A percentile compares a stretch with the other conserved stretches of the same genome.
These are phyloP conservation scores for Imleria badia DNA, from an alignment of 768 basidiomycete genomes.

Conservation along the genomic window DNA sequence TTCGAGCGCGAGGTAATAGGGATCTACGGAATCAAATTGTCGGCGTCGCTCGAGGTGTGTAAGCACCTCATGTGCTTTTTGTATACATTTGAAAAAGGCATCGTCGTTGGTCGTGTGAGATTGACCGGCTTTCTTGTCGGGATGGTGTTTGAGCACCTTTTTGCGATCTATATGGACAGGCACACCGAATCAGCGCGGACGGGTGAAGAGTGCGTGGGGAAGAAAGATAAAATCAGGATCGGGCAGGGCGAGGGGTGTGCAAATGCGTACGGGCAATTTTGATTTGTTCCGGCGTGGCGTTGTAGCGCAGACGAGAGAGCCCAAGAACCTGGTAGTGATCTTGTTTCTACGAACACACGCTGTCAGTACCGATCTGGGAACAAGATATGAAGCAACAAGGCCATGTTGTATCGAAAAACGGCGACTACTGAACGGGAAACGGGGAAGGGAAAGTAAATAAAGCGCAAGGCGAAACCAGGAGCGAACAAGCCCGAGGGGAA, in stretches of 20 bases:
- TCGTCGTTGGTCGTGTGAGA: constrained; percentile 92
- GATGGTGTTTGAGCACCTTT: constrained; percentile 98
- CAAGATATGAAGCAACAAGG: not conserved
- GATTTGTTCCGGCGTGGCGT: constrained; percentile 88
- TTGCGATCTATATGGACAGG: constrained; percentile 69
- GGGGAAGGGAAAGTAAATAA: not conserved
- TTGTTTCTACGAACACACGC: constrained; percentile 67
- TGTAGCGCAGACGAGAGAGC: constrained; percentile 84
- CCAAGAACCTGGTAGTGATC: constrained; percentile 98
- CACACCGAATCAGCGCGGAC: not conserved
- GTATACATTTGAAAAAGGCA: constrained; percentile 99
- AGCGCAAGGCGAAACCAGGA: not conserved
- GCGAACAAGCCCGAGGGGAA: not conserved
- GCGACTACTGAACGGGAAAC: not conserved
- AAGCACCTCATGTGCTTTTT: constrained; percentile 96
- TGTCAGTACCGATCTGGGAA: constrained; percentile 10
- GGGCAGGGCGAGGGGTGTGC: constrained; percentile 8
- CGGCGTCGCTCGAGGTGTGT: constrained; percentile 82
- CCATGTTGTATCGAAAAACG: not conserved
- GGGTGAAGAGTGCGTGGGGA: not conserved
- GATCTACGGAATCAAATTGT: constrained; percentile 97
- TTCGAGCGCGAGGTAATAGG: constrained; percentile 67
- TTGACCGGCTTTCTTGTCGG: constrained; percentile 87
- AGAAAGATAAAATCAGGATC: constrained; percentile 8
- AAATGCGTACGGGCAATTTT: constrained; percentile 87